Conservation (phyloP, 805 yeast species). For the Yamadazyma laniorum region DNA sequence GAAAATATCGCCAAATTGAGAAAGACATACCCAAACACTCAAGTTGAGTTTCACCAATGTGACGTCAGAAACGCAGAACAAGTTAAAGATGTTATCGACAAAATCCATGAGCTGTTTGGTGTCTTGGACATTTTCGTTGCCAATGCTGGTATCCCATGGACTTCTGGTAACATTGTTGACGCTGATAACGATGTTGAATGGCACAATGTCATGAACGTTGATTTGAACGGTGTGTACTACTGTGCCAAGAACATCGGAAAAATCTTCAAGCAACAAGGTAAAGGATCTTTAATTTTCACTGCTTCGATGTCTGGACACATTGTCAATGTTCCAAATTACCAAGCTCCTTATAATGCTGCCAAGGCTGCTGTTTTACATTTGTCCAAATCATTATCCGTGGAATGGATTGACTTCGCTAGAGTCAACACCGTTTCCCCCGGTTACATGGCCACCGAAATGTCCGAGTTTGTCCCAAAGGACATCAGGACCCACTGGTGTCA, state of each 20-base stretch:
- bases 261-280: conserved; percentile 68
- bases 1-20: conserved; percentile 25
- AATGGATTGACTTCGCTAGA: conserved; percentile 84
- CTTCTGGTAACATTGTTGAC: conserved; percentile 39
- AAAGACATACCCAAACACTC: conserved; percentile 29
- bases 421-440: conserved; percentile 84
- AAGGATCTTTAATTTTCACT: conserved; percentile 78
- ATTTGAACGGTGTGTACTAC: conserved; percentile 77
- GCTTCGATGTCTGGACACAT: conserved; percentile 90
- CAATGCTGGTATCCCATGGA: conserved; percentile 50
- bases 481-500: conserved; percentile 39
- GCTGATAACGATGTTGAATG: conserved; percentile 57
- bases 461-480: conserved; percentile 38
- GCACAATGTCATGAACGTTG: conserved; percentile 70
- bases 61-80: conserved; percentile 40
- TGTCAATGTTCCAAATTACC: conserved; percentile 83
- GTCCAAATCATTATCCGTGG: conserved; percentile 76
- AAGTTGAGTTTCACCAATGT: conserved; percentile 31
- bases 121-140: conserved; percentile 45
- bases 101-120: conserved; percentile 32
- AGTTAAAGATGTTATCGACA: conserved; percentile 32
- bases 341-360: conserved; percentile 82
- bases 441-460: conserved; percentile 72
- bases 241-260: conserved; percentile 74
- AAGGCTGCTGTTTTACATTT: conserved; percentile 82